Evolutionary conservation across 2,329 filamentous ascomycete species (phyloP).

Genomic region (Cladosporium sp.): DNA sequence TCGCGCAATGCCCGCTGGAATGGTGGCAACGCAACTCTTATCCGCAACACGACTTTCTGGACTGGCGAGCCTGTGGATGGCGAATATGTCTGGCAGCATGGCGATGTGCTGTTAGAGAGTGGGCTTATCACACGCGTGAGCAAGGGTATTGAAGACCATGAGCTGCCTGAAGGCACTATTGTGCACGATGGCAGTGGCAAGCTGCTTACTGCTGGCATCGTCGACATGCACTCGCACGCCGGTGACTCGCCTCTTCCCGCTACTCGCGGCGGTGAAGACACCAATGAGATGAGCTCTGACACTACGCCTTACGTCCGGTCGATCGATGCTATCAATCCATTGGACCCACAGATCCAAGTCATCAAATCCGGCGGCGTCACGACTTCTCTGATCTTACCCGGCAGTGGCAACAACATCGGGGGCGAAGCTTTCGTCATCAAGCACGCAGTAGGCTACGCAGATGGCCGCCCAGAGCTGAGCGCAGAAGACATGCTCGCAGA

Average conservation of each 20-base stretch:
- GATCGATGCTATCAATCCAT: slow-evolving; percentile 64
- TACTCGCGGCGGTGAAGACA: slow-evolving; percentile 57
- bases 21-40: slow-evolving; percentile 60
- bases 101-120: slow-evolving; percentile 62
- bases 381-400: slow-evolving; percentile 65
- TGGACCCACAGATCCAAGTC: slow-evolving; percentile 65
- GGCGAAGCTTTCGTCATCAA: slow-evolving; percentile 71
- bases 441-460: slow-evolving; percentile 60
- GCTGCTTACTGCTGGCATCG: slow-evolving; percentile 64
- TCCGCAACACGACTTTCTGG: slow-evolving; percentile 68
- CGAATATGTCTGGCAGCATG: slow-evolving; percentile 57
- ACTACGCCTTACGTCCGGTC: slow-evolving; percentile 68
- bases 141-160: slow-evolving; percentile 44
- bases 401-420: slow-evolving; percentile 69
- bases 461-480: slow-evolving; percentile 64
- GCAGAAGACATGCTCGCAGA: slow-evolving; percentile 65
- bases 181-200: slow-evolving; percentile 61
- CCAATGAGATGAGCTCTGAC: slow-evolving; percentile 64
- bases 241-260: slow-evolving; percentile 60
- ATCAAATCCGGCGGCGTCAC: slow-evolving; percentile 75
- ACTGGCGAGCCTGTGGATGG: slow-evolving; percentile 56
- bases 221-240: slow-evolving; percentile 71
- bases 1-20: slow-evolving; percentile 62
- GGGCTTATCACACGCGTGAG: slow-evolving; percentile 61
- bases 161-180: slow-evolving; percentile 50